Percentiles rank a stretch among this genome's conserved stretches.
Evolutionary conservation across 164 flowering plant species (phyloP).

Genomic region (Vitis rotundifolia): DNA sequence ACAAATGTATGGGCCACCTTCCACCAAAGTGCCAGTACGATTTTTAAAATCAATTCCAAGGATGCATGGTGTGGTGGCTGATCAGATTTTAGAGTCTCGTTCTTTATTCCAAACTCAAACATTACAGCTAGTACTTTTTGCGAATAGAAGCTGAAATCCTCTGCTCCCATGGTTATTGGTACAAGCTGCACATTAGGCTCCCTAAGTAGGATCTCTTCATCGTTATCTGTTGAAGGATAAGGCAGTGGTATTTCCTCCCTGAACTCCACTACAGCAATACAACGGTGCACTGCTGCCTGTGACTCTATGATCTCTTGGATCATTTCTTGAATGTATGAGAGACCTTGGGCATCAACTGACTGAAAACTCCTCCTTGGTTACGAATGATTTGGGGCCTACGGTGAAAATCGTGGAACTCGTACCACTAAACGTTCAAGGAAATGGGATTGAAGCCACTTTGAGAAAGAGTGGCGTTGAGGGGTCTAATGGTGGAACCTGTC

Average conservation of each 20-base stretch:
- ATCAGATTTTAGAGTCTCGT: slow-evolving; percentile 20
- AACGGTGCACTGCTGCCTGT: slow-evolving; percentile 30
- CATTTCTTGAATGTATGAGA: slow-evolving; percentile 20
- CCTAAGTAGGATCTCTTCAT: slow-evolving; percentile 24
- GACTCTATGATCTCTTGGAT: slow-evolving; percentile 34
- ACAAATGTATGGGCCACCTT: no score
- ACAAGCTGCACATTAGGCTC: slow-evolving; percentile 22
- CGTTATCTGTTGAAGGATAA: slow-evolving; percentile 25
- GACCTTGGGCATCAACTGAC: no score
- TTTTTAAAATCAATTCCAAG: no score
- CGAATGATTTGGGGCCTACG: slow-evolving; percentile 30
- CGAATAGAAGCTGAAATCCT: slow-evolving; percentile 30
- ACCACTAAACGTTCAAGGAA: slow-evolving; percentile 53
- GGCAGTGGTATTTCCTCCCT: slow-evolving; percentile 26
- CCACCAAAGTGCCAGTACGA: no score
- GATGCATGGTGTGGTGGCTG: no score
- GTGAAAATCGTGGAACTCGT: slow-evolving; percentile 25
- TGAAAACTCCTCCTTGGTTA: slow-evolving; percentile 38
- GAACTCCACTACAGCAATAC: slow-evolving; percentile 25
- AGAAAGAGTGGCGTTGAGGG: slow-evolving; percentile 41
- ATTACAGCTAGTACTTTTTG: slow-evolving; percentile 24
- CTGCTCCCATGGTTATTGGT: slow-evolving; percentile 28
- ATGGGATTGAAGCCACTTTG: slow-evolving; percentile 66
- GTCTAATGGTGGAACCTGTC: slow-evolving; percentile 46
- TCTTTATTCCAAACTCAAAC: slow-evolving; percentile 19